phyloP scores from a whole-genome alignment of 495 filamentous ascomycete species.

The Astrothelium subdiscretum region DNA sequence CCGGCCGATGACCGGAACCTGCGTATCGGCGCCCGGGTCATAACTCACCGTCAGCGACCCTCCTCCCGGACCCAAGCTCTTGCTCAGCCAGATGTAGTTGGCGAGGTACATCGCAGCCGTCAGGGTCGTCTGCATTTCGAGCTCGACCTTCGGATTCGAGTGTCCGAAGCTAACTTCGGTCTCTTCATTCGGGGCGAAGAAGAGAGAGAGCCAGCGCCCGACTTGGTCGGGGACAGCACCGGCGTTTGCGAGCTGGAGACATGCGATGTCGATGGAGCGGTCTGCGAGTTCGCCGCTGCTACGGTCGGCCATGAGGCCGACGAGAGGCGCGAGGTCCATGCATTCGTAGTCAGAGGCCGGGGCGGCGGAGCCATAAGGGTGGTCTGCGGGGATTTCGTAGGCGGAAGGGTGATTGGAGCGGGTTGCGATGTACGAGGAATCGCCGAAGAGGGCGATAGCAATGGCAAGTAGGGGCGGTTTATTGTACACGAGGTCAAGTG shows the following conservation, averaged over 20 bases:
- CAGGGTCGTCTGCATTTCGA: slow-evolving; percentile 10
- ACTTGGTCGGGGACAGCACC: neutral
- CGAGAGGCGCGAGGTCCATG: slow-evolving; percentile 1
- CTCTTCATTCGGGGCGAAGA: neutral
- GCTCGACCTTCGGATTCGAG: neutral
- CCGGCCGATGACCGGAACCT: slow-evolving; percentile 16
- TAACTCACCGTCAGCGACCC: slow-evolving; percentile 5
- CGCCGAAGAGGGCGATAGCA: slow-evolving; percentile 26
- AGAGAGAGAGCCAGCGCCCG: neutral
- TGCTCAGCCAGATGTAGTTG: slow-evolving; percentile 13
- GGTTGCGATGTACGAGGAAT: slow-evolving; percentile 18
- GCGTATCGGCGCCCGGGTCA: slow-evolving; percentile 14
- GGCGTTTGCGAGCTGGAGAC: neutral
- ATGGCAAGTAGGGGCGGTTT: slow-evolving; percentile 23
- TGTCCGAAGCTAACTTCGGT: neutral
- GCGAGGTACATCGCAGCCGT: slow-evolving; percentile 16
- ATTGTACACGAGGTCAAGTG: slow-evolving; percentile 2
- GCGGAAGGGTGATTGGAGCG: neutral
- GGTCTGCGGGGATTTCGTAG: neutral
- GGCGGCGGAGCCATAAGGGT: neutral
- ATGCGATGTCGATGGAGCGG: neutral
- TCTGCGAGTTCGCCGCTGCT: neutral
- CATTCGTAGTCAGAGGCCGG: neutral
- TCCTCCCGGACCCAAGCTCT: neutral
- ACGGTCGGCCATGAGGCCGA: neutral